These are phyloP conservation scores for Pezicula rhizophila DNA, from an alignment of 2,329 filamentous ascomycete species.

Conservation along the genomic window DNA sequence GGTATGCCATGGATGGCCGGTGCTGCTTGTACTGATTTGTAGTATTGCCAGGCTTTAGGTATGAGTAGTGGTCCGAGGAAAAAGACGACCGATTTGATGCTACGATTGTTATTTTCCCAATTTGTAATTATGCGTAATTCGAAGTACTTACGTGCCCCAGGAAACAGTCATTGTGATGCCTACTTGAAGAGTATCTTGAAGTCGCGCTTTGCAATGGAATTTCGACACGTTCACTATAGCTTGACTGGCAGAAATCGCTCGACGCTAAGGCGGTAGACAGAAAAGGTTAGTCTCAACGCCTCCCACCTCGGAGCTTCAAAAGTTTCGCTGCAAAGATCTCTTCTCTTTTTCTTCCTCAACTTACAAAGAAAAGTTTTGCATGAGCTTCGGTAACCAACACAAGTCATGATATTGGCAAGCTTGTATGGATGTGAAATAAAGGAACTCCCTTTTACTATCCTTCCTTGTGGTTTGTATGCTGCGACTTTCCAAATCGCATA, in stretches of 20 bases:
- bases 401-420: neutral
- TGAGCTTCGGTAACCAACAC: neutral
- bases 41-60: constrained; percentile 58
- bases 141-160: constrained; percentile 43
- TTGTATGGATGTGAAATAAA: neutral
- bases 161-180: constrained; percentile 32
- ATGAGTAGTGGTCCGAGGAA: constrained; percentile 66
- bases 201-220: neutral
- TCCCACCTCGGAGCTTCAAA: neutral
- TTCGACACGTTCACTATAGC: neutral
- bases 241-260: neutral
- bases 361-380: no score
- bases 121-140: constrained; percentile 27
- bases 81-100: constrained; percentile 38
- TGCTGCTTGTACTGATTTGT: constrained; percentile 47
- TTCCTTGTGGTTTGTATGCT: neutral
- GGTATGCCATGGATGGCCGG: constrained; percentile 38
- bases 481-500: neutral
- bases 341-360: no score
- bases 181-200: neutral
- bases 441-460: neutral
- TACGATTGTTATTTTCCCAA: constrained; percentile 19
- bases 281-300: neutral
- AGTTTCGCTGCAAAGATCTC: neutral
- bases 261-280: neutral